Conservation (phyloP, 1,284 basidiomycete species). For the Cryptococcus amylolentus region DNA sequence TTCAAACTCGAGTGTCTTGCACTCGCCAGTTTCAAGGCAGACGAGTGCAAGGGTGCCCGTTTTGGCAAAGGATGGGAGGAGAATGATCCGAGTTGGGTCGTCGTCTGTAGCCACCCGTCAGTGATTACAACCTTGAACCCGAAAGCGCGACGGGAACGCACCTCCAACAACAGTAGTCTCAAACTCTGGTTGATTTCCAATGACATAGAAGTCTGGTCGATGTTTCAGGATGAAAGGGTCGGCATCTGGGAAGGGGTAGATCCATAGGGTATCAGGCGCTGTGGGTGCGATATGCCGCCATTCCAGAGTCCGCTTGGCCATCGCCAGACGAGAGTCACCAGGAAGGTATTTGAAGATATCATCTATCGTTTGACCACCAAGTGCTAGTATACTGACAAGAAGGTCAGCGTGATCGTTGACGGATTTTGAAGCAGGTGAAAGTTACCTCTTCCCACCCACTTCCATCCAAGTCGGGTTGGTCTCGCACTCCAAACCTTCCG, state of each 20-base stretch:
- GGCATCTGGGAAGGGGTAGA: constrained; percentile 81
- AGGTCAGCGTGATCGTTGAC: background rate
- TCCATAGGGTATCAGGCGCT: constrained; percentile 97
- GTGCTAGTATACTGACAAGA: constrained; percentile 63
- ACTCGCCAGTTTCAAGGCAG: constrained; percentile 59
- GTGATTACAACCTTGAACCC: background rate
- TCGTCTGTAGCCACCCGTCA: constrained; percentile 22
- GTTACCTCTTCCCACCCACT: constrained; percentile 50
- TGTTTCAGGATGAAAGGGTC: constrained; percentile 87
- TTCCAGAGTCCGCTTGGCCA: constrained; percentile 74
- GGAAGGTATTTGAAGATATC: constrained; percentile 87
- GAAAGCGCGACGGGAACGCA: constrained; percentile 15
- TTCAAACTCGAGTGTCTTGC: constrained; percentile 49
- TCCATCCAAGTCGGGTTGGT: constrained; percentile 89
- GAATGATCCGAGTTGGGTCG: constrained; percentile 62
- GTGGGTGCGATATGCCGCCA: constrained; percentile 98
- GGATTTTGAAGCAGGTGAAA: constrained; percentile 1
- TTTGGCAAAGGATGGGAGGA: constrained; percentile 76
- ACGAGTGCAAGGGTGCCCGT: constrained; percentile 63
- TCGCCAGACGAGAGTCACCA: constrained; percentile 56
- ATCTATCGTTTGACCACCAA: constrained; percentile 87
- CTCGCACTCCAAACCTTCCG: constrained; percentile 65
- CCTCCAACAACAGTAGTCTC: constrained; percentile 64
- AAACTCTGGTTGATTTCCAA: constrained; percentile 88
- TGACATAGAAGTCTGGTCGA: constrained; percentile 83